Conservation (phyloP, 768 basidiomycete species). For the Candolleomyces efflorescens region DNA sequence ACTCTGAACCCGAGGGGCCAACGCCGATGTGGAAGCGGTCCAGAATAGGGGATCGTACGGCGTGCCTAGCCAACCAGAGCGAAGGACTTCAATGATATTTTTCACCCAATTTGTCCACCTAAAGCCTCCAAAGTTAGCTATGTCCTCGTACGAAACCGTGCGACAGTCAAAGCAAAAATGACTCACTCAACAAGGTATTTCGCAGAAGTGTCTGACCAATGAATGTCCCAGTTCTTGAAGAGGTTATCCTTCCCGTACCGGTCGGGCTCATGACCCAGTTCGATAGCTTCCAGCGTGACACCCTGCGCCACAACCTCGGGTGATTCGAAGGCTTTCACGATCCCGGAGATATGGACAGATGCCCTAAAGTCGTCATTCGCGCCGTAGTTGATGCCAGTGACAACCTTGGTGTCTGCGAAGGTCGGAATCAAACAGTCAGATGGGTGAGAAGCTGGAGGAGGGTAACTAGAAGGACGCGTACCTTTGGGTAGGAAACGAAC, state of each 20-base stretch:
- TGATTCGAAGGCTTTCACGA: background rate
- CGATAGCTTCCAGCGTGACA: background rate
- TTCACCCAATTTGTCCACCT: conserved; percentile 5
- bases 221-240: background rate
- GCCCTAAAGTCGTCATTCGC: conserved; percentile 1
- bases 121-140: background rate
- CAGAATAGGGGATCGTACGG: background rate
- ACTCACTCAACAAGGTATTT: background rate
- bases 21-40: background rate
- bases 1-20: background rate
- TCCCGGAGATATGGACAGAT: background rate
- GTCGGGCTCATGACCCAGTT: background rate
- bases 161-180: background rate
- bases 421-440: background rate
- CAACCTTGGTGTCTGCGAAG: background rate
- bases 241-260: conserved; percentile 1
- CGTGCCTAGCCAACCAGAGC: background rate
- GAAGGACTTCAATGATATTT: background rate
- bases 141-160: background rate
- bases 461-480: background rate
- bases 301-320: background rate
- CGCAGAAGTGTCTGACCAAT: conserved; percentile 1
- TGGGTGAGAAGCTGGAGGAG: background rate
- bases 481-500: conserved; percentile 3
- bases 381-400: background rate